Conservation (phyloP, 1,284 basidiomycete genomes). For the Phaffia rhodozyma region DNA sequence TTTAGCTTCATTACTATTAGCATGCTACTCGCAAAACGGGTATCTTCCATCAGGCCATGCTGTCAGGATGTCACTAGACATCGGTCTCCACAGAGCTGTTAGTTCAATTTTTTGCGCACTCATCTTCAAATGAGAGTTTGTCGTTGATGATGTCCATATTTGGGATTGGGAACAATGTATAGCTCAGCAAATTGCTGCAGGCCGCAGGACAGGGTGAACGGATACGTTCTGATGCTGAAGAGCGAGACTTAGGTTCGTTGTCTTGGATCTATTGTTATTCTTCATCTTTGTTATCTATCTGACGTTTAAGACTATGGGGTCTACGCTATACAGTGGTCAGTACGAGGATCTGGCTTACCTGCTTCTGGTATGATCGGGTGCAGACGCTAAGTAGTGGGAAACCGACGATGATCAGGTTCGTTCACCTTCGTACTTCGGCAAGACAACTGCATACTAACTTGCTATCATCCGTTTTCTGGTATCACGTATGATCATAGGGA, state of each 20-base stretch:
- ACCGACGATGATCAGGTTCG: slow-evolving; percentile 60
- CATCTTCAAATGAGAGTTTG: slow-evolving; percentile 43
- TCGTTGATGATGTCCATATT: slow-evolving; percentile 79
- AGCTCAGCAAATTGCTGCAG: slow-evolving; percentile 78
- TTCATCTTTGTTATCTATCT: not conserved
- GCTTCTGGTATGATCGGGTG: slow-evolving; percentile 72
- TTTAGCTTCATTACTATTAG: slow-evolving; percentile 55
- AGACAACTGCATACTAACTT: no score
- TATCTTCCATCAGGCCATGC: slow-evolving; percentile 44
- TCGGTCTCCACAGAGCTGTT: slow-evolving; percentile 69
- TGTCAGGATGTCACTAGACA: slow-evolving; percentile 85
- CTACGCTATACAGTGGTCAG: slow-evolving; percentile 54
- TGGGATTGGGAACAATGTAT: slow-evolving; percentile 76
- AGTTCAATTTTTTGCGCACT: not conserved
- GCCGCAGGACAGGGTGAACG: slow-evolving; percentile 44
- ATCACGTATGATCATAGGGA: no score
- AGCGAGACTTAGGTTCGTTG: slow-evolving; percentile 64
- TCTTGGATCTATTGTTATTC: slow-evolving; percentile 14
- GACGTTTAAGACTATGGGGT: not conserved
- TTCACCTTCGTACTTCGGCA: no score
- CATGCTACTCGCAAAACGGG: slow-evolving; percentile 85
- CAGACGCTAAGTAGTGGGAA: slow-evolving; percentile 55
- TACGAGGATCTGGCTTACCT: slow-evolving; percentile 82
- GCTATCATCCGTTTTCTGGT: no score
- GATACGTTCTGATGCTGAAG: slow-evolving; percentile 58